Evolutionary conservation across 805 yeast genomes (phyloP).

Genomic region (Candida oleophila): DNA sequence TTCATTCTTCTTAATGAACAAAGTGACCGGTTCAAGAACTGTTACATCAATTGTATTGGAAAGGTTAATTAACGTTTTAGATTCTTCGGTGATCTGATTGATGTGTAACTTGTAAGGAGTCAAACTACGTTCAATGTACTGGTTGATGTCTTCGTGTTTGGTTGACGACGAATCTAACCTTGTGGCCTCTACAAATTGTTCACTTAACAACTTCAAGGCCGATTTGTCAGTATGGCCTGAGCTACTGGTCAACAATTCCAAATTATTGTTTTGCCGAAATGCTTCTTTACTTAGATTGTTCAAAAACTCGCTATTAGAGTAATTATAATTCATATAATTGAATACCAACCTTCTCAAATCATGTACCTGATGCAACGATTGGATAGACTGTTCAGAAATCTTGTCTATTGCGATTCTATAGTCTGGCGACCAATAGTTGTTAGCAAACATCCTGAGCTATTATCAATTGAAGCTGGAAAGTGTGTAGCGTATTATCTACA

Average conservation of each 20-base stretch:
- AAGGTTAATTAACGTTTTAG: slow-evolving; percentile 20
- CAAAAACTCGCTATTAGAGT: slow-evolving; percentile 34
- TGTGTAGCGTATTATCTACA: no score
- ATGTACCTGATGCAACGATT: slow-evolving; percentile 38
- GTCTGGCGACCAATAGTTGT: slow-evolving; percentile 43
- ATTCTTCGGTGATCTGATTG: slow-evolving; percentile 20
- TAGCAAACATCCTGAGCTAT: slow-evolving; percentile 23
- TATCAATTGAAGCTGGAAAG: no score
- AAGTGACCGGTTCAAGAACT: slow-evolving; percentile 32
- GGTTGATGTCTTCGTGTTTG: not conserved
- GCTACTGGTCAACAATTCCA: slow-evolving; percentile 10
- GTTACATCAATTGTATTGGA: slow-evolving; percentile 34
- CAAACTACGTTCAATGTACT: not conserved
- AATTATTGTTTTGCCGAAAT: slow-evolving; percentile 14
- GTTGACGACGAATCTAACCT: not conserved
- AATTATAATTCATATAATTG: slow-evolving; percentile 34
- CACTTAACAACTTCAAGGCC: slow-evolving; percentile 1
- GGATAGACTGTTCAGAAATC: slow-evolving; percentile 26
- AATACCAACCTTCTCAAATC: slow-evolving; percentile 38
- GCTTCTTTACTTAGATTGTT: slow-evolving; percentile 24
- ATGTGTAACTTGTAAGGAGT: slow-evolving; percentile 15
- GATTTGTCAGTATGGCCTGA: slow-evolving; percentile 12
- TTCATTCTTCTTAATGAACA: slow-evolving; percentile 35
- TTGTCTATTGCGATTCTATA: slow-evolving; percentile 34
- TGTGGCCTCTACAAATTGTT: slow-evolving; percentile 3